phyloP scores from a whole-genome alignment of 1,284 basidiomycete species.

The Trichosporon sp. region DNA sequence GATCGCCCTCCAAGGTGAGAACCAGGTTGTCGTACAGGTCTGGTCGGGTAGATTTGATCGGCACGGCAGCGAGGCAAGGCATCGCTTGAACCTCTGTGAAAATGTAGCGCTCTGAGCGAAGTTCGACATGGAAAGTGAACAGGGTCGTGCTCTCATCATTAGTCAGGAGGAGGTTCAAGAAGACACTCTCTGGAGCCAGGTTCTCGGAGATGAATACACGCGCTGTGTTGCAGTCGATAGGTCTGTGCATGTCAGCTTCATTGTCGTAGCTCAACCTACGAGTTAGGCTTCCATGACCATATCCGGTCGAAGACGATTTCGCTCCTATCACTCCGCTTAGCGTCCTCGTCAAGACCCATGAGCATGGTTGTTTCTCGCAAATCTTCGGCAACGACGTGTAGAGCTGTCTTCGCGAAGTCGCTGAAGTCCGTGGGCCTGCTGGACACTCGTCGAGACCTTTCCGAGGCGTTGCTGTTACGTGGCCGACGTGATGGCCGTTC shows the following conservation, averaged over 20 bases:
- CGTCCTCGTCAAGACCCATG: constrained; percentile 38
- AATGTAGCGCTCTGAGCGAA: constrained; percentile 41
- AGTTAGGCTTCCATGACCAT: constrained; percentile 32
- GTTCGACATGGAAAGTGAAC: constrained; percentile 53
- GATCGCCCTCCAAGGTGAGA: constrained; percentile 55
- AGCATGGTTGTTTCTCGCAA: constrained; percentile 49
- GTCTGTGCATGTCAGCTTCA: constrained; percentile 5
- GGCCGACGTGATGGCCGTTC: background rate
- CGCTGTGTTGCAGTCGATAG: constrained; percentile 51
- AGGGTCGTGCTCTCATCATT: constrained; percentile 52
- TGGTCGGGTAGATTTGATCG: constrained; percentile 61
- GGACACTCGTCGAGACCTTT: background rate
- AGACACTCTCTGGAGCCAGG: constrained; percentile 21
- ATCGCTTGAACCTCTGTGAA: constrained; percentile 35
- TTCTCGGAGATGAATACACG: constrained; percentile 39
- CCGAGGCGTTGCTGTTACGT: background rate
- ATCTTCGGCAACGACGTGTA: constrained; percentile 57
- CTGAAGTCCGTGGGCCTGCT: background rate
- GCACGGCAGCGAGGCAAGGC: constrained; percentile 55
- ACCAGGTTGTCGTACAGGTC: constrained; percentile 65
- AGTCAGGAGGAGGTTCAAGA: constrained; percentile 53
- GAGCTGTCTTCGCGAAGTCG: constrained; percentile 50
- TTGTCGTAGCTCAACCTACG: constrained; percentile 23
- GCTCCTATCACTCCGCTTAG: constrained; percentile 21
- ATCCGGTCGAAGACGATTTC: constrained; percentile 42